Evolutionary conservation across 768 basidiomycete species (phyloP), one percentile per base, ranked within the genome.

Genomic region (Auricularia heimuer): DNA sequence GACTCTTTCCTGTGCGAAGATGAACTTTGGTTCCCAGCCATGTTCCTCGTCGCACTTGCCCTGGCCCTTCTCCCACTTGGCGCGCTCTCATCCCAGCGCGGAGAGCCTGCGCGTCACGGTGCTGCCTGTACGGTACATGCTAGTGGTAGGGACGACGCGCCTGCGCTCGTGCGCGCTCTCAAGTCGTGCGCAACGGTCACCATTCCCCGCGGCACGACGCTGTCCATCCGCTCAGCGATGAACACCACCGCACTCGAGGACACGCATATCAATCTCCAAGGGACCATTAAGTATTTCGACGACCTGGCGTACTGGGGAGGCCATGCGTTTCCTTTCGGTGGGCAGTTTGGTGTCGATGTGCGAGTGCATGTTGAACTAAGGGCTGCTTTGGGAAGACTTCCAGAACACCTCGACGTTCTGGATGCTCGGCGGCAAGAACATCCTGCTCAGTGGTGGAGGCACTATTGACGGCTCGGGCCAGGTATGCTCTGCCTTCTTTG

Each of bases 401-500:
- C 45, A 64, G 37, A 58, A 60, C 34, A 7, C 34, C 0, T 75
- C 77, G 4, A 78, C 78, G 3, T 77, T 73, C 66, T 86, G 83
- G 83, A 73, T 83, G 3, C 71, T 84, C 2, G 82, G 83, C 35
- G 83, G 83, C 4, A 72, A 76, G 36, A 80, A 82, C 65, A 75
- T 83, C 47, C 37, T 73, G 7, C 69, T 84, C 24, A 79, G 81
- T 64, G 86, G 87, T 6, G 85, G 86, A 42, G 86, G 86, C 11
- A 85, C 83, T 2, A 76, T 89, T 18, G 85, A 87, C 70, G 87
- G 85, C 18, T 79, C 81, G 37, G 87, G 87, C 11, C 85, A 87
- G 74, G 82, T 82, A 66, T 29, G 56, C 14, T 29, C 56, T n/a
- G n/a, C n/a, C n/a, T 60, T 33, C 36, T 14, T 6, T 18, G 14